A percentile compares a stretch with the other conserved stretches of the same genome.
Conservation (phyloP, 305 asterid species). For the Fraxinus nigra region DNA sequence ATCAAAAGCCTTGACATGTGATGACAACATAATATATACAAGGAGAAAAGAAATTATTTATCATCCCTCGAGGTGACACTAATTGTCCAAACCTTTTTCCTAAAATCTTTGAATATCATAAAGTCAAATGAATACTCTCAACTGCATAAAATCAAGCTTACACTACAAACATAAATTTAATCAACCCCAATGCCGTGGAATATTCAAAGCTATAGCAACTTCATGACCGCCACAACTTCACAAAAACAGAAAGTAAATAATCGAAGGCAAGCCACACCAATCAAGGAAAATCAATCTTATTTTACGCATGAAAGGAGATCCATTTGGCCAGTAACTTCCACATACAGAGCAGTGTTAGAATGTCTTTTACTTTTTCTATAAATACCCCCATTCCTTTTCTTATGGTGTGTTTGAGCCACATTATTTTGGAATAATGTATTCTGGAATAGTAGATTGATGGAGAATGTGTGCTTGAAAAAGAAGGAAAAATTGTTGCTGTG, state of each 20-base stretch:
- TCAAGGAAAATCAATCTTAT: constrained; percentile 7
- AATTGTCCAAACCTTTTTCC: not conserved
- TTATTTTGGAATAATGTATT: too few species aligned
- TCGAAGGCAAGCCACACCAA: not conserved
- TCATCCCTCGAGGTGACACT: not conserved
- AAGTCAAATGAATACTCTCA: constrained; percentile 13
- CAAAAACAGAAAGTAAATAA: not conserved
- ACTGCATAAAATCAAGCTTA: constrained; percentile 1
- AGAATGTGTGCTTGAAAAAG: too few species aligned
- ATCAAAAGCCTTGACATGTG: not conserved
- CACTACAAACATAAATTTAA: not conserved
- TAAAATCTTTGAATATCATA: not conserved
- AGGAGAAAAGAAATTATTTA: constrained; percentile 1
- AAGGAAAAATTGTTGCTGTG: too few species aligned
- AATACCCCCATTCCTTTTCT: not conserved
- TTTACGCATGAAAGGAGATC: constrained; percentile 6
- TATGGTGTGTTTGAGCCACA: too few species aligned
- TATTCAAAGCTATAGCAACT: not conserved
- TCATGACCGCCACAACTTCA: constrained; percentile 16
- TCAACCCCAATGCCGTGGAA: not conserved
- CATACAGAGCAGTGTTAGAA: constrained; percentile 5
- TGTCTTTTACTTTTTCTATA: constrained; percentile 1
- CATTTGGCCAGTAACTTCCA: constrained; percentile 17
- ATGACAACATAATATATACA: not conserved
- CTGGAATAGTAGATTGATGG: too few species aligned